Conservation (phyloP, 345 rosid species). For the Linum tenue region DNA sequence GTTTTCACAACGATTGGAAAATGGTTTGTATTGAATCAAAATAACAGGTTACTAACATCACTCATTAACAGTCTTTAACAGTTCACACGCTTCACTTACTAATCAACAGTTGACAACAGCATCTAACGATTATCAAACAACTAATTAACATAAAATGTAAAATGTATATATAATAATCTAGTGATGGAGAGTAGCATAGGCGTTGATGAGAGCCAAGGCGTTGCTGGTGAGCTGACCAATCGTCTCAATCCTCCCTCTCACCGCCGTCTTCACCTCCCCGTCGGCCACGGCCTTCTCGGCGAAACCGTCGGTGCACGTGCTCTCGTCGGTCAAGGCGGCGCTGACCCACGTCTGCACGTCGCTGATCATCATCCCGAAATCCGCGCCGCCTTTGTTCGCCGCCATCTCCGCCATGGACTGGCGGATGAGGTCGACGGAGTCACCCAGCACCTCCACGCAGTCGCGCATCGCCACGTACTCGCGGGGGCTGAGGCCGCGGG, state of each 20-base stretch:
- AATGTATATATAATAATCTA: too few species aligned
- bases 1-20: too few species aligned
- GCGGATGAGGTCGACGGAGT: conserved; percentile 28
- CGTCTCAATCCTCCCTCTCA: conserved; percentile 15
- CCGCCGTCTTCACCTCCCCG: conserved; percentile 15
- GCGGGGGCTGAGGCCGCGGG: conserved; percentile 16
- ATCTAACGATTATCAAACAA: too few species aligned
- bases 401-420: conserved; percentile 27
- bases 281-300: conserved; percentile 9
- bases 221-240: conserved; percentile 33
- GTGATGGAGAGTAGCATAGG: conserved; percentile 11
- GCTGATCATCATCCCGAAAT: conserved; percentile 29
- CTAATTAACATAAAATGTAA: too few species aligned
- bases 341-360: conserved; percentile 53
- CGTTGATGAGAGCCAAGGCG: conserved; percentile 32
- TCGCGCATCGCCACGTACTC: conserved; percentile 30
- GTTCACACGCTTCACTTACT: too few species aligned
- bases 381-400: conserved; percentile 4
- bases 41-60: too few species aligned
- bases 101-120: too few species aligned
- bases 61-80: too few species aligned
- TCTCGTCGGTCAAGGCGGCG: conserved; percentile 40
- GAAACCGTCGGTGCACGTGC: conserved; percentile 42
- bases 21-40: too few species aligned
- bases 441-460: conserved; percentile 30